phyloP scores from a whole-genome alignment of 257 asterid genomes.

The Solanum medicagineum region DNA sequence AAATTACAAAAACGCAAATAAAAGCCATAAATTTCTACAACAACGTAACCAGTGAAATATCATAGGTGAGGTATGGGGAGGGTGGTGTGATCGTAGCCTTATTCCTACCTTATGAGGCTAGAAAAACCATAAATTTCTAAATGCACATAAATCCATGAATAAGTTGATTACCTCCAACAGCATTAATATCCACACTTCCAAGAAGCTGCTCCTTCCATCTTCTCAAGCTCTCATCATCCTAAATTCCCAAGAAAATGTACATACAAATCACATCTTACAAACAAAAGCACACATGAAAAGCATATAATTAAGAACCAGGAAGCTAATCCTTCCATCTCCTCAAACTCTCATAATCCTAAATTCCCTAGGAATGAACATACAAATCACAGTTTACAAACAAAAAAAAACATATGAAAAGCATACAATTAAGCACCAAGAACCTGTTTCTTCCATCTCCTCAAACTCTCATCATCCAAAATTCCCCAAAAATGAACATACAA shows the following conservation, averaged over 20 bases:
- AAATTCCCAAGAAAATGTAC: conserved; percentile 2
- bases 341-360: conserved; percentile 83
- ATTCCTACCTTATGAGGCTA: not conserved
- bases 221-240: conserved; percentile 97
- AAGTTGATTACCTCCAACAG: conserved; percentile 65
- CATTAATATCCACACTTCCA: conserved; percentile 69
- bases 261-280: not conserved
- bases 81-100: not conserved
- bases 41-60: not conserved
- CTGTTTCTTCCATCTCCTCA: conserved; percentile 94
- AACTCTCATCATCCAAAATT: conserved; percentile 74
- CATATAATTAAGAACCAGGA: conserved; percentile 29
- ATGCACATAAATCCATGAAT: not conserved
- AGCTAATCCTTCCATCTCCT: conserved; percentile 95
- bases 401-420: not conserved
- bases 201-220: conserved; percentile 99
- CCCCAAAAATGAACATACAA: conserved; percentile 1
- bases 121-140: not conserved
- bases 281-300: not conserved
- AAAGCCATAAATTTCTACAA: not conserved
- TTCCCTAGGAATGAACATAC: conserved; percentile 1
- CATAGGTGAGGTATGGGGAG: not conserved
- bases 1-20: not conserved
- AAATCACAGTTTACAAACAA: not conserved
- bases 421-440: conserved; percentile 35